Conservation (phyloP, 495 filamentous ascomycete genomes). For the Aspergillus kassunensis region DNA sequence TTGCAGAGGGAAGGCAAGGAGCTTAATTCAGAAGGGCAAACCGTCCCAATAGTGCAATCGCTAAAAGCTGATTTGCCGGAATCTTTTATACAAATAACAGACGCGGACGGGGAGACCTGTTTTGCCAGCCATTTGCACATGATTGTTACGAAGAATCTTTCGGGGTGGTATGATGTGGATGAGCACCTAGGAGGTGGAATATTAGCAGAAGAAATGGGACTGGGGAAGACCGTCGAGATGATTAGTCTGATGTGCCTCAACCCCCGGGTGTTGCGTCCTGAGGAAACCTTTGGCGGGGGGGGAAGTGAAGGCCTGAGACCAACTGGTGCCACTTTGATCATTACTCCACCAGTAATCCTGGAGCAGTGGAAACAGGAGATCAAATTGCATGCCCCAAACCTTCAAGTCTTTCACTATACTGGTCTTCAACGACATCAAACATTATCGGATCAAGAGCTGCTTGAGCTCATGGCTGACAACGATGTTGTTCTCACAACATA, state of each 20-base stretch:
- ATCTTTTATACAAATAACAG: conserved; percentile 34
- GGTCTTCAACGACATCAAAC: conserved; percentile 41
- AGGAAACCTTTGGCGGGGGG: conserved; percentile 15
- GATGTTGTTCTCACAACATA: conserved; percentile 91
- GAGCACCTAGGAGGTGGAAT: conserved; percentile 53
- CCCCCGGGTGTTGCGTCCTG: conserved; percentile 22
- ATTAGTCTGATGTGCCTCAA: conserved; percentile 72
- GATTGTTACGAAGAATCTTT: conserved; percentile 51
- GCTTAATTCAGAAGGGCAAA: conserved; percentile 29
- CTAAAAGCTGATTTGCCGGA: conserved; percentile 24
- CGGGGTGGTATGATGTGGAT: conserved; percentile 37
- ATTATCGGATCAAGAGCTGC: conserved; percentile 39
- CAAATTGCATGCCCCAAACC: conserved; percentile 57
- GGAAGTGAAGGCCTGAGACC: conserved; percentile 28
- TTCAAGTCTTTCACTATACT: conserved; percentile 51
- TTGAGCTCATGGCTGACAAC: conserved; percentile 47
- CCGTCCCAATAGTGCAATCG: conserved; percentile 15
- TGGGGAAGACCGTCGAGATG: conserved; percentile 92
- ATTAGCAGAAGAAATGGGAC: conserved; percentile 92
- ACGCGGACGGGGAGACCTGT: conserved; percentile 48
- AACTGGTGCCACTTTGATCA: conserved; percentile 72
- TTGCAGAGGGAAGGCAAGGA: conserved; percentile 54
- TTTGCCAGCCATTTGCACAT: conserved; percentile 65
- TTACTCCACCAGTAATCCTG: conserved; percentile 75
- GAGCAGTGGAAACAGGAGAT: conserved; percentile 88